phyloP scores from a whole-genome alignment of 2,329 filamentous ascomycete genomes.

The Rhynchosporium agropyri region DNA sequence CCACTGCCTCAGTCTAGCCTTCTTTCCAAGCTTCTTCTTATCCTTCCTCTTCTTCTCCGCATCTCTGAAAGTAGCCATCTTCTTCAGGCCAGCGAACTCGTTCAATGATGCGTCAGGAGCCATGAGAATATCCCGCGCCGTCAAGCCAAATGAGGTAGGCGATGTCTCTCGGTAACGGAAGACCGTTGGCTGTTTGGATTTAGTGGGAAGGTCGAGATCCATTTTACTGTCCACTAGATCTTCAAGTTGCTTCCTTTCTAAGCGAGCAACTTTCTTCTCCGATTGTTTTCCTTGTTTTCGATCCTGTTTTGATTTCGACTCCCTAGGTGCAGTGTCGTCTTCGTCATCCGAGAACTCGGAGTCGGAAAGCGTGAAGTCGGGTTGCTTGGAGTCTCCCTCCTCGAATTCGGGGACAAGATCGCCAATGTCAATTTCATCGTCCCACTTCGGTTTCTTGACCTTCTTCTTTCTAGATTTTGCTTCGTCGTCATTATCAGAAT shows the following conservation, averaged over 20 bases:
- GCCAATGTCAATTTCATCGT: conserved; percentile 96
- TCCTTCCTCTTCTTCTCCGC: conserved; percentile 87
- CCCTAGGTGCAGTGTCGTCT: conserved; percentile 46
- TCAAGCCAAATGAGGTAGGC: conserved; percentile 86
- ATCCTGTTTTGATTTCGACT: conserved; percentile 60
- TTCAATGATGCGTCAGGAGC: conserved; percentile 88
- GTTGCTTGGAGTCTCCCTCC: conserved; percentile 58
- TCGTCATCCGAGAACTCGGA: conserved; percentile 47
- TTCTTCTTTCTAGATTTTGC: conserved; percentile 56
- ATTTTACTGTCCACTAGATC: conserved; percentile 82
- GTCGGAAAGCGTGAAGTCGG: conserved; percentile 60
- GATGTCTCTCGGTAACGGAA: conserved; percentile 97
- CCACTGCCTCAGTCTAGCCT: conserved; percentile 88
- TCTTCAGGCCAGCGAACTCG: conserved; percentile 90
- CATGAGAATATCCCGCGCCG: conserved; percentile 82
- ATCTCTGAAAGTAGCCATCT: conserved; percentile 87
- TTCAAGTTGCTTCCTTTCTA: conserved; percentile 82
- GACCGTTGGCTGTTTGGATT: conserved; percentile 52
- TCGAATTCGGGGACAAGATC: conserved; percentile 88
- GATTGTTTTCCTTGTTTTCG: conserved; percentile 60
- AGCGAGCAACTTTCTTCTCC: conserved; percentile 71
- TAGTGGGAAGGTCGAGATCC: conserved; percentile 67
- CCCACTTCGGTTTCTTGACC: conserved; percentile 85
- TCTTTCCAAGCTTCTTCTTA: conserved; percentile 87
- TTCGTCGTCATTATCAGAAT: conserved; percentile 52